Percentiles rank a stretch among this genome's conserved stretches.
Evolutionary conservation across 768 basidiomycete genomes (phyloP).

Genomic region (Porpolomopsis calyptriformis): DNA sequence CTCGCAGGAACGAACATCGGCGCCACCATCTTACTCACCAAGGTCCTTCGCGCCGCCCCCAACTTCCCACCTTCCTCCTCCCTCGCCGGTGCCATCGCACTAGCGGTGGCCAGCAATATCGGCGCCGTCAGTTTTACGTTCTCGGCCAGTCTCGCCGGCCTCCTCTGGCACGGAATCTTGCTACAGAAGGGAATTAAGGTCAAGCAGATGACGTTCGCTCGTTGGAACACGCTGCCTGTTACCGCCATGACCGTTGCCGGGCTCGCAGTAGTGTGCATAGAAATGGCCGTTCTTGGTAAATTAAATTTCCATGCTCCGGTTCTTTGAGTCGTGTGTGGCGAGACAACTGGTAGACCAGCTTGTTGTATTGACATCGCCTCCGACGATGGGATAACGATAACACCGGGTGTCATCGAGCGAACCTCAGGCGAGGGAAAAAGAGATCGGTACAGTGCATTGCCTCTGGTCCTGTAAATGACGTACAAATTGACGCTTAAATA

Average conservation of each 20-base stretch:
- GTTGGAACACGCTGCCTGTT: slow-evolving; percentile 61
- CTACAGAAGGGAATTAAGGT: slow-evolving; percentile 61
- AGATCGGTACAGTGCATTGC: slow-evolving; percentile 3
- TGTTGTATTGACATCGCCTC: too few relatives aligned
- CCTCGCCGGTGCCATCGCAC: slow-evolving; percentile 54
- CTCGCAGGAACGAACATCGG: slow-evolving; percentile 76
- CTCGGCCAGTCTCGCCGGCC: slow-evolving; percentile 77
- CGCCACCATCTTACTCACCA: slow-evolving; percentile 79
- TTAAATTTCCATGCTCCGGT: too few relatives aligned
- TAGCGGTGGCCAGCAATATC: slow-evolving; percentile 82
- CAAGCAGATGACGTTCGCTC: slow-evolving; percentile 51
- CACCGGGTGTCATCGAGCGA: too few relatives aligned
- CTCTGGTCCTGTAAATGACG: not conserved
- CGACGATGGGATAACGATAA: too few relatives aligned
- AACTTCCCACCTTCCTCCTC: slow-evolving; percentile 23
- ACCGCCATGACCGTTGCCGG: slow-evolving; percentile 55
- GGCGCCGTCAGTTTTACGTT: slow-evolving; percentile 88
- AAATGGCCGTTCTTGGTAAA: slow-evolving; percentile 51
- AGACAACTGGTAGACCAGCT: too few relatives aligned
- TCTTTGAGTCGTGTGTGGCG: too few relatives aligned
- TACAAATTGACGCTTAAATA: slow-evolving; percentile 22
- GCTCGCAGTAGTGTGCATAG: slow-evolving; percentile 60
- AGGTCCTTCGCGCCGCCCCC: slow-evolving; percentile 50
- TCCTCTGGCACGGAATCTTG: slow-evolving; percentile 74
- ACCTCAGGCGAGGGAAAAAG: too few relatives aligned